These are phyloP conservation scores for Spergularia bocconei DNA, from an alignment of 148 eudicot genomes.

Conservation along the genomic window DNA sequence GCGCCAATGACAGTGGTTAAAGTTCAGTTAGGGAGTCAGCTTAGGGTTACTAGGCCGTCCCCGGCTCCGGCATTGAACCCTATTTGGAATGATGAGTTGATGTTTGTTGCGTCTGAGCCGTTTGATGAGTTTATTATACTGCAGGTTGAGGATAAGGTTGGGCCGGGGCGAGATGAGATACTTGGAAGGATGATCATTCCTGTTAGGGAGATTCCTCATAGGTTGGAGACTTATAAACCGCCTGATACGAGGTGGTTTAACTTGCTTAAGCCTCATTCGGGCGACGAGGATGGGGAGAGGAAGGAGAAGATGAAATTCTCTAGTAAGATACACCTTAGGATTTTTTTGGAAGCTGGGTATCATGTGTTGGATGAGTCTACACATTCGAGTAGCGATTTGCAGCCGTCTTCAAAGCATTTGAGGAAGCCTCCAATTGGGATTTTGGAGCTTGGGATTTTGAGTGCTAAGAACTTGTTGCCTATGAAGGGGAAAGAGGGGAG, in stretches of 20 bases:
- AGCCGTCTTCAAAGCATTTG: constrained; percentile 74
- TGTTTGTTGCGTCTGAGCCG: constrained; percentile 89
- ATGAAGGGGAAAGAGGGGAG: constrained; percentile 75
- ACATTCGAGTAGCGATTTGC: constrained; percentile 88
- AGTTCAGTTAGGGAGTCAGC: constrained; percentile 62
- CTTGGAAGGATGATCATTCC: constrained; percentile 62
- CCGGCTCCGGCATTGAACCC: constrained; percentile 48
- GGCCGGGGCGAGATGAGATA: constrained; percentile 64
- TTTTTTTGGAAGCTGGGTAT: constrained; percentile 78
- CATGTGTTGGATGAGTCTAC: constrained; percentile 94
- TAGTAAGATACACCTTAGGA: constrained; percentile 64
- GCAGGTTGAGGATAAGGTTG: constrained; percentile 60
- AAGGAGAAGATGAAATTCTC: constrained; percentile 68
- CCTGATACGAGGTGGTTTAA: constrained; percentile 76
- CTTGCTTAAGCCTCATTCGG: constrained; percentile 44
- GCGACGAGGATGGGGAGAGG: constrained; percentile 49
- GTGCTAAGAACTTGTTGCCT: constrained; percentile 73
- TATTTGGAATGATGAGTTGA: constrained; percentile 83
- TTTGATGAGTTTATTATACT: constrained; percentile 66
- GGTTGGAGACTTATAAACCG: constrained; percentile 49
- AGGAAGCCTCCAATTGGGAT: constrained; percentile 74
- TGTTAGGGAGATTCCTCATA: constrained; percentile 61
- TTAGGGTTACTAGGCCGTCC: constrained; percentile 46
- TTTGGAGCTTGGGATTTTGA: constrained; percentile 75
- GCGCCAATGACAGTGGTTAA: constrained; percentile 42